Percentiles rank a stretch among this genome's conserved stretches.
phyloP scores from a whole-genome alignment of 2,329 filamentous ascomycete species.

The Pestalotiopsis sp. region DNA sequence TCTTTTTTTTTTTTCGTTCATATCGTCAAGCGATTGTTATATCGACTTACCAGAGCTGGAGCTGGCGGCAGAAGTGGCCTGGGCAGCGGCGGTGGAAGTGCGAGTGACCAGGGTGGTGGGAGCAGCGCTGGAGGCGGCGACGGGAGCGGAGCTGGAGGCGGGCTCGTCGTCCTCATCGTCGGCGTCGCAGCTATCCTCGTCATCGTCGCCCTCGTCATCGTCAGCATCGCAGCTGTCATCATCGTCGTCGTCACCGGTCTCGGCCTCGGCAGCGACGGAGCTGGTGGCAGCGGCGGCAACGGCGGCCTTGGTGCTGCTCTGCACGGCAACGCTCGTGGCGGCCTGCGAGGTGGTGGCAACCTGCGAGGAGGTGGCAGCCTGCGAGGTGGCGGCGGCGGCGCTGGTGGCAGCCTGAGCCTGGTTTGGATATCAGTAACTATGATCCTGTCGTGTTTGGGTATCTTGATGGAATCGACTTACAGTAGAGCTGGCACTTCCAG shows the following conservation, averaged over 20 bases:
- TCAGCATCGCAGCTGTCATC: slow-evolving; percentile 23
- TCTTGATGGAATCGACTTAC: not conserved
- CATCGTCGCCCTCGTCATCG: not conserved
- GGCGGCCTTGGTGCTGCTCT: not conserved
- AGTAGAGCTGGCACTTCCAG: not conserved
- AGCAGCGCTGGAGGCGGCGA: slow-evolving; percentile 10
- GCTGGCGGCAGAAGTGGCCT: slow-evolving; percentile 3
- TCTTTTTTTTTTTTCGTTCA: not conserved
- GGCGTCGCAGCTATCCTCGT: slow-evolving; percentile 21
- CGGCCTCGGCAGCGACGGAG: not conserved
- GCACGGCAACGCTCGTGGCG: not conserved
- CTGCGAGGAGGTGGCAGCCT: not conserved
- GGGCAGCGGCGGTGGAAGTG: slow-evolving; percentile 8
- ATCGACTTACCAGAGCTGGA: slow-evolving; percentile 4
- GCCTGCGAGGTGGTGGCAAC: not conserved
- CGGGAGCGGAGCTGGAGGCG: slow-evolving; percentile 11
- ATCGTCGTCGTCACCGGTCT: slow-evolving; percentile 3
- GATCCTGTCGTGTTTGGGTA: not conserved
- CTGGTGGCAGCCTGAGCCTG: not conserved
- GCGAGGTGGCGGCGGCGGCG: slow-evolving; percentile 4
- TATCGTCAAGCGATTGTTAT: not conserved
- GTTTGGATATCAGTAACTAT: not conserved
- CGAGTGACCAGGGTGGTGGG: slow-evolving; percentile 17
- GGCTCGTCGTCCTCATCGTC: slow-evolving; percentile 15
- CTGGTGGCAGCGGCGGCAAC: not conserved